Evolutionary conservation across 352 stramenopile genomes (phyloP).

Genomic region (Phytophthora crassamura): DNA sequence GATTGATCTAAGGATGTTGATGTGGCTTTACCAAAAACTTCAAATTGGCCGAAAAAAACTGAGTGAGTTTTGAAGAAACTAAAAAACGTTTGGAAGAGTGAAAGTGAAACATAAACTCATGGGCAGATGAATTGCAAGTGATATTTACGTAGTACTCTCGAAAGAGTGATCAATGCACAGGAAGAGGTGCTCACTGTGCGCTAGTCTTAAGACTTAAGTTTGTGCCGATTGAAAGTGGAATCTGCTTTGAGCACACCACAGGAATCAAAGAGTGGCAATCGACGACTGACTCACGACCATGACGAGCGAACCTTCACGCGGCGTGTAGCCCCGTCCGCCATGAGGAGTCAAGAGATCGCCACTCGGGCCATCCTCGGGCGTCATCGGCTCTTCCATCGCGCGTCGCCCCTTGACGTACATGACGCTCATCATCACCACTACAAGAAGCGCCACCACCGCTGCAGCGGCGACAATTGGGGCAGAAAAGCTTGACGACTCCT

Average conservation of each 20-base stretch:
- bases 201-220: slow-evolving; percentile 12
- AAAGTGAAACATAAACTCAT: no score
- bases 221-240: neutral
- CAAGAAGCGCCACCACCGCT: slow-evolving; percentile 26
- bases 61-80: neutral
- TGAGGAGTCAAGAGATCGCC: slow-evolving; percentile 25
- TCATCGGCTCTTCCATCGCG: slow-evolving; percentile 29
- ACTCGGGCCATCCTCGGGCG: slow-evolving; percentile 19
- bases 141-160: slow-evolving; percentile 33
- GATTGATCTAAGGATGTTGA: no score
- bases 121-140: slow-evolving; percentile 14
- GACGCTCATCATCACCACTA: slow-evolving; percentile 40
- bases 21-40: no score
- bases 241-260: neutral
- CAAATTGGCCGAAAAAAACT: no score
- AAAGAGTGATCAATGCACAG: slow-evolving; percentile 25
- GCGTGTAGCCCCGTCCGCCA: slow-evolving; percentile 27
- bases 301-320: slow-evolving; percentile 38
- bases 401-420: slow-evolving; percentile 36
- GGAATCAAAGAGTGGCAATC: slow-evolving; percentile 41
- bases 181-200: slow-evolving; percentile 3
- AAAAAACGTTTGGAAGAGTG: neutral
- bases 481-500: neutral
- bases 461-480: slow-evolving; percentile 11
- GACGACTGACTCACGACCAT: slow-evolving; percentile 43